Evolutionary conservation across 805 yeast genomes (phyloP), one percentile per base, ranked within the genome.

Genomic region (Debaryomyces maramus): DNA sequence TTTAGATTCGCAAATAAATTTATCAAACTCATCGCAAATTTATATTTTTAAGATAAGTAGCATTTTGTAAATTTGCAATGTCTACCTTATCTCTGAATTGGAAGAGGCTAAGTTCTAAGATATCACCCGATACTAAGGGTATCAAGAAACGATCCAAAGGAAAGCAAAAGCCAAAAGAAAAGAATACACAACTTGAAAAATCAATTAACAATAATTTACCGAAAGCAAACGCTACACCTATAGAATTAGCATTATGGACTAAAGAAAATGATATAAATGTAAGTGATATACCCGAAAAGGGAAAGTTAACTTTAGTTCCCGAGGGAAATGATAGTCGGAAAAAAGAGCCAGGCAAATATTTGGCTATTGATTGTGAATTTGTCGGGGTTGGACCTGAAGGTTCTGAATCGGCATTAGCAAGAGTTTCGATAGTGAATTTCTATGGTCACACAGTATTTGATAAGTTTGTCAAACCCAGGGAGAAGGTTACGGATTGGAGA

Each of bases 281-380:
- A 13, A 32, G 41, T 2, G 55, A 53, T 36, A 28, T 51, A 30
- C 36, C 44, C n/a, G 18, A 42, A 14, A 13, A 43, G 6, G 36
- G 28, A 14, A 20, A 41, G 35, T 18, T 32, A 15, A 32, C 30
- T 1, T 16, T 32, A 14, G 17, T 21, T 17, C 45, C 44, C 6
- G 23, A 29, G 33, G 40, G 38, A 10, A 45, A 36, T n/a, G 59
- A 53, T 26, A 26, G 29, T 23, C 52, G 63, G 11, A 65, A 73
- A 42, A 63, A 58, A 37, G 72, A 74, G 32, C 67, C 80, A 1
- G 97, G 97, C 1, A 84, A 77, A 52, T 89, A 76, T 50, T 44
- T 89, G 2, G 88, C 96, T 1, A 78, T 90, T 45, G 98, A 90
- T 62, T 89, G 97, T 67, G 98, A 90, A 53, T 89, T 90, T 69